Percentiles rank a stretch among this genome's conserved stretches.
phyloP scores from a whole-genome alignment of 495 filamentous ascomycete species.

The Lophium mytilinum region DNA sequence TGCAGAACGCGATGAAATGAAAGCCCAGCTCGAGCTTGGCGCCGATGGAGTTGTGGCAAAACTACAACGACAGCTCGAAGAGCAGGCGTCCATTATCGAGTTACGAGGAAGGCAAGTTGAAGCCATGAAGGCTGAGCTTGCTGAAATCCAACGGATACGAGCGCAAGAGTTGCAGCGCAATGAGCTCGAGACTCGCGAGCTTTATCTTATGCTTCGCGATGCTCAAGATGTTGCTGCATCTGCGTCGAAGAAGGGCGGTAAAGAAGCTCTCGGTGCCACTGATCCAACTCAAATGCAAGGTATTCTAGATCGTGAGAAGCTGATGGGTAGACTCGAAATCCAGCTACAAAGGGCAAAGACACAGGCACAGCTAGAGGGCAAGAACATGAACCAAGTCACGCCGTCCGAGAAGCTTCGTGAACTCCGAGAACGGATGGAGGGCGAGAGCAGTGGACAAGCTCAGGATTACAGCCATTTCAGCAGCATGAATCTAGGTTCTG shows the following conservation, averaged over 20 bases:
- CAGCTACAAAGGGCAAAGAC: constrained; percentile 96
- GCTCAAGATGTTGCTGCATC: constrained; percentile 87
- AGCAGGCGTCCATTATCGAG: constrained; percentile 83
- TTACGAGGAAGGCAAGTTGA: constrained; percentile 80
- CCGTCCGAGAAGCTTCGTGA: constrained; percentile 90
- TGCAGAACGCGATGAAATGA: constrained; percentile 95
- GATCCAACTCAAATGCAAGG: constrained; percentile 74
- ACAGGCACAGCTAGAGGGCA: constrained; percentile 93
- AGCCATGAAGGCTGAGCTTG: constrained; percentile 77
- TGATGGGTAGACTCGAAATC: constrained; percentile 87
- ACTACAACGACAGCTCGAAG: constrained; percentile 84
- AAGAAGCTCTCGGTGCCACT: constrained; percentile 46
- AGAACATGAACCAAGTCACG: constrained; percentile 73
- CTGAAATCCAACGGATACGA: constrained; percentile 75
- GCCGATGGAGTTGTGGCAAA: constrained; percentile 91
- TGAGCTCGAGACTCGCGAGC: constrained; percentile 88
- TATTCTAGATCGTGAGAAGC: constrained; percentile 81
- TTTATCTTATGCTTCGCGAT: constrained; percentile 97
- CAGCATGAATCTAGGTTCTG: constrained; percentile 23
- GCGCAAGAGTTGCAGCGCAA: constrained; percentile 91
- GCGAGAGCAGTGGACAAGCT: constrained; percentile 35
- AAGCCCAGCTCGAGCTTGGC: constrained; percentile 80
- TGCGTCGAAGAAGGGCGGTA: constrained; percentile 50
- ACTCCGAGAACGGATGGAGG: constrained; percentile 91
- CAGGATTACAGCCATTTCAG: constrained; percentile 27